Evolutionary conservation across 164 flowering plant species (phyloP), one percentile per base, ranked within the genome.

Genomic region (Vitis cinerea): DNA sequence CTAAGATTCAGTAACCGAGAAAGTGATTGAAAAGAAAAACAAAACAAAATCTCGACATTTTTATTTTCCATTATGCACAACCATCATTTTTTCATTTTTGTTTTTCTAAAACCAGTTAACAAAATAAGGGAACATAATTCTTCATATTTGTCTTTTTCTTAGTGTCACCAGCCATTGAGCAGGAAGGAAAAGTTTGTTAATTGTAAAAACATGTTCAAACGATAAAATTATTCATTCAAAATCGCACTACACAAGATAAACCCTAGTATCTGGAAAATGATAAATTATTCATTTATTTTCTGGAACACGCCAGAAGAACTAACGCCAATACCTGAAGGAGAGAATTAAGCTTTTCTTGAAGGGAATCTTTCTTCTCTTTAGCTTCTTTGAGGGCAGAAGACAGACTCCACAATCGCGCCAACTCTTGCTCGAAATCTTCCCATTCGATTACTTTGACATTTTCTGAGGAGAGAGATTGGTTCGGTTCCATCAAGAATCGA

Each of bases 361-460:
- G 86, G 27, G 55, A 27, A 19, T 37, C 65, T 71, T 91, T 91
- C 70, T 76, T 80, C 60, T 83, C 80, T 60, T 85, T 77, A 61
- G 94, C 85, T 73, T 87, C 85, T 10, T 75, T 73, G 65, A 88
- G 74, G 3, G 96, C 94, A 4, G 93, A 87, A 3, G 97, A 85
- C 31, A 95, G 89, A 75, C 99, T 95, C 73, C 85, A 83, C 15
- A 95, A 68, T 15, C 97, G 79, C 8, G 89, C 90, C 8, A 88
- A 82, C 78, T 91, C 98, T 50, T 87, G 93, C 69, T 91, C 87
- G 75, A 78, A 85, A 71, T 95, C 98, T 66, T 90, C 98, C 98
- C 98, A 94, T 59, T 90, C 79, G 66, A 92, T 82, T 4, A 87
- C 70, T 61, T 80, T 85, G 49, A 66, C 75, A 44, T 70, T 23